These are phyloP conservation scores for Podaxis mareebaensis DNA, from an alignment of 768 basidiomycete species.

Conservation along the genomic window DNA sequence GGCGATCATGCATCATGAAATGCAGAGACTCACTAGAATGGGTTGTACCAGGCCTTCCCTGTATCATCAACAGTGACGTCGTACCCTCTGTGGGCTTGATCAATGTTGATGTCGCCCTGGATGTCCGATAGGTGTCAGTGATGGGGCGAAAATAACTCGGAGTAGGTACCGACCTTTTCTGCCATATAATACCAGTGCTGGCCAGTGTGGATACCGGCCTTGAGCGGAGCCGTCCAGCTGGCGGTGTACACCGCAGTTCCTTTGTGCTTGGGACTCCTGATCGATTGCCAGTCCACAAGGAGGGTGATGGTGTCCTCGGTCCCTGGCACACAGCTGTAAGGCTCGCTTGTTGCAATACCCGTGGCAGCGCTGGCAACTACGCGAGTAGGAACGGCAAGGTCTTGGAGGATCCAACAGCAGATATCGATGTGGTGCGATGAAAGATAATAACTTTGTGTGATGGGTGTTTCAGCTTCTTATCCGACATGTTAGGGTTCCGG, in stretches of 20 bases:
- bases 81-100: constrained; percentile 94
- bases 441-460: constrained; percentile 73
- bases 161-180: constrained; percentile 59
- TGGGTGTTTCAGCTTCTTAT: background rate
- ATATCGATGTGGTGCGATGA: constrained; percentile 95
- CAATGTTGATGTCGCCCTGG: constrained; percentile 88
- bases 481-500: background rate
- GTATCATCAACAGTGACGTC: constrained; percentile 84
- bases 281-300: constrained; percentile 90
- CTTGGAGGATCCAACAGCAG: constrained; percentile 82
- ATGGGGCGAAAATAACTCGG: background rate
- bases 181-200: constrained; percentile 97
- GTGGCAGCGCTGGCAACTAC: constrained; percentile 91
- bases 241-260: constrained; percentile 93
- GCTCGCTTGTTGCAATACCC: constrained; percentile 87
- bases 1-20: constrained; percentile 5
- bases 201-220: constrained; percentile 85
- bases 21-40: constrained; percentile 72
- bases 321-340: constrained; percentile 81
- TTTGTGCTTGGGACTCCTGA: constrained; percentile 68
- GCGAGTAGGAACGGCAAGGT: constrained; percentile 73
- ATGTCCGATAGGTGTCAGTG: constrained; percentile 15
- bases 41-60: constrained; percentile 86
- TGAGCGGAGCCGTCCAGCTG: constrained; percentile 91
- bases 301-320: constrained; percentile 97